Evolutionary conservation across 2,329 filamentous ascomycete species (phyloP).

Genomic region (Fusarium sp.): DNA sequence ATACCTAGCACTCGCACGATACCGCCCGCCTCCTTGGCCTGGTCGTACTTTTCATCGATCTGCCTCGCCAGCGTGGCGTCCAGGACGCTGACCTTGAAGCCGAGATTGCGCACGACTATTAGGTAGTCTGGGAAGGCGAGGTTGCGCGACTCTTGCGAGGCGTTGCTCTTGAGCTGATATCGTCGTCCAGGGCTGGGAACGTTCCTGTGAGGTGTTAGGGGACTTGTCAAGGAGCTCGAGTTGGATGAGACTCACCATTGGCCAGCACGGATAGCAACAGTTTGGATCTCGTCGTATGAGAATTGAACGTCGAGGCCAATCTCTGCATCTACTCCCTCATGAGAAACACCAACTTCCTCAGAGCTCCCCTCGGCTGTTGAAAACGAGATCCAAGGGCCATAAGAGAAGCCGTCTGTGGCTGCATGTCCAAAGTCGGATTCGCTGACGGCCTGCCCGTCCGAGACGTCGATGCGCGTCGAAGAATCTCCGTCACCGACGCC

Average conservation of each 20-base stretch:
- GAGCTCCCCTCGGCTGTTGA: conserved; percentile 4
- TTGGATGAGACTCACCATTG: conserved; percentile 8
- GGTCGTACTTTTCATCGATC: conserved; percentile 20
- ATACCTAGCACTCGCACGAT: conserved; percentile 32
- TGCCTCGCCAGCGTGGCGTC: neutral
- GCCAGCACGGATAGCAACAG: conserved; percentile 22
- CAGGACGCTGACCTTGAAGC: conserved; percentile 26
- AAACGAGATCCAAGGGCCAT: conserved; percentile 32
- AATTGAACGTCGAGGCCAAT: conserved; percentile 29
- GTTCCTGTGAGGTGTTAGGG: conserved; percentile 20
- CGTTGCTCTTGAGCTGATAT: conserved; percentile 19
- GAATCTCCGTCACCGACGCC: conserved; percentile 29
- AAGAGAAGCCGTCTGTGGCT: conserved; percentile 25
- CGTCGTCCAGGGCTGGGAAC: conserved; percentile 31
- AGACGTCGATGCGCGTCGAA: conserved; percentile 19
- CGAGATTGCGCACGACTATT: conserved; percentile 29
- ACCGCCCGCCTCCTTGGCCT: conserved; percentile 18
- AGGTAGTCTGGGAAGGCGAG: conserved; percentile 35
- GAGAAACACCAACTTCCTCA: conserved; percentile 7
- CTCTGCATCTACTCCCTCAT: conserved; percentile 21
- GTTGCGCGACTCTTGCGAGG: conserved; percentile 32
- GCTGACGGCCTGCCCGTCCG: conserved; percentile 22
- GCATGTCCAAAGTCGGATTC: conserved; percentile 35
- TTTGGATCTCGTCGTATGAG: conserved; percentile 36
- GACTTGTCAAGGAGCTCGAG: neutral